These are phyloP conservation scores for Ceraceosorus guamensis DNA, from an alignment of 1,284 basidiomycete species.

Conservation along the genomic window DNA sequence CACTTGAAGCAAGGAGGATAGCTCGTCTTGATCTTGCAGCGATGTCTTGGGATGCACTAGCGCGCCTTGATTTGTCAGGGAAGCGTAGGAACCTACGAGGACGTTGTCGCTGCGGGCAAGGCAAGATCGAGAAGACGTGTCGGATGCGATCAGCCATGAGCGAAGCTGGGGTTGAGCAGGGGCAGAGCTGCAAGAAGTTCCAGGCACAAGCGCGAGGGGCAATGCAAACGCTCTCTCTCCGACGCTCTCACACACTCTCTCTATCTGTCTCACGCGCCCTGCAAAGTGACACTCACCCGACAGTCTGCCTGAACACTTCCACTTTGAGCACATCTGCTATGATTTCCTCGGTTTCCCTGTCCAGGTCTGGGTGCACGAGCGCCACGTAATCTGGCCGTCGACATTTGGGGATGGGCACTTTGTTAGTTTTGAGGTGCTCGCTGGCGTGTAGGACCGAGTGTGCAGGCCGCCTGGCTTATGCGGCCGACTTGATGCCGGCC, in stretches of 20 bases:
- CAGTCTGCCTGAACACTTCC: constrained; percentile 95
- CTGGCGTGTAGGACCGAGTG: too few relatives aligned
- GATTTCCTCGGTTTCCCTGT: constrained; percentile 98
- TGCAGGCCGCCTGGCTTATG: too few relatives aligned
- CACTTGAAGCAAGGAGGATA: constrained; percentile 87
- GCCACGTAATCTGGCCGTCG: constrained; percentile 46
- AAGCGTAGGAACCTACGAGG: constrained; percentile 90
- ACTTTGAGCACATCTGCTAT: constrained; percentile 98
- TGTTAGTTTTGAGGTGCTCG: too few relatives aligned
- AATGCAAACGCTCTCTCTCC: too few relatives aligned
- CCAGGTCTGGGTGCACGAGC: constrained; percentile 68
- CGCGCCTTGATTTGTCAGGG: constrained; percentile 90
- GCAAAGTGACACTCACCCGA: constrained; percentile 52
- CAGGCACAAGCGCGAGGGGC: not conserved
- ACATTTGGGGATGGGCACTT: too few relatives aligned
- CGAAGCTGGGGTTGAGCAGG: not conserved
- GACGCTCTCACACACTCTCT: not conserved
- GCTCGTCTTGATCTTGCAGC: constrained; percentile 92
- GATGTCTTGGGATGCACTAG: constrained; percentile 96
- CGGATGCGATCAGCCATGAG: not conserved
- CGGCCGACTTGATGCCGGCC: too few relatives aligned
- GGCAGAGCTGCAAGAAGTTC: not conserved
- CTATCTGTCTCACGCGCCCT: not conserved
- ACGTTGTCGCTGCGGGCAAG: constrained; percentile 67
- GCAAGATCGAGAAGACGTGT: not conserved